Conservation (phyloP, 83 land plant genomes). For the Isoetes engelmannii region DNA sequence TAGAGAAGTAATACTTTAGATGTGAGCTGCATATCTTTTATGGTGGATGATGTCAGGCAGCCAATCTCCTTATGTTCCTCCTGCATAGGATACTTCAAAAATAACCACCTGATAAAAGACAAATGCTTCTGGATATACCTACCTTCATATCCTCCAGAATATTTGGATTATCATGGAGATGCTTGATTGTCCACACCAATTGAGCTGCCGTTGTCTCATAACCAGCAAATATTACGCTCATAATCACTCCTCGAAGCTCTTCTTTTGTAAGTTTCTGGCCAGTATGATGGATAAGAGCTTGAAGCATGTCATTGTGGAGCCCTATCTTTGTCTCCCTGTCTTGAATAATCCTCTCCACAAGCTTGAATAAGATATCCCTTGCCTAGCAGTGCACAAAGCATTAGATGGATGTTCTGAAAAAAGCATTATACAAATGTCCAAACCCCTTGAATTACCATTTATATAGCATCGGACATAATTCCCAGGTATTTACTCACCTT, state of each 20-base stretch:
- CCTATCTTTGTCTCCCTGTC: neutral
- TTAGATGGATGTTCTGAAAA: neutral
- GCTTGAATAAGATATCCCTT: neutral
- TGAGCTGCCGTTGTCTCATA: conserved; percentile 12
- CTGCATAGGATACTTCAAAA: neutral
- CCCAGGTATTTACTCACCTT: conserved; percentile 3
- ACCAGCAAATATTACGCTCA: conserved; percentile 11
- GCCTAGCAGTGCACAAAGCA: neutral
- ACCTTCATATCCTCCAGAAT: conserved; percentile 5
- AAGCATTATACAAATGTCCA: neutral
- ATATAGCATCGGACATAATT: neutral
- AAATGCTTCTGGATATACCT: neutral
- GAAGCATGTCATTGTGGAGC: neutral
- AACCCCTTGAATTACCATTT: neutral
- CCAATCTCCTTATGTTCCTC: neutral
- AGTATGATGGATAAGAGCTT: neutral
- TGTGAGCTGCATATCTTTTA: neutral
- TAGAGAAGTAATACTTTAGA: neutral
- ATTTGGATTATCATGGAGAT: conserved; percentile 10
- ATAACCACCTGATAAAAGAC: neutral
- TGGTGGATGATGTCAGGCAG: neutral
- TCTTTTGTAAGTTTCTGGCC: neutral
- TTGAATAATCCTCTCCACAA: neutral
- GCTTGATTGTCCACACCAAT: conserved; percentile 13
- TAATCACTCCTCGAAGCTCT: conserved; percentile 6